Conservation (phyloP, 129 eudicot genomes). For the Helichrysum umbraculigerum region DNA sequence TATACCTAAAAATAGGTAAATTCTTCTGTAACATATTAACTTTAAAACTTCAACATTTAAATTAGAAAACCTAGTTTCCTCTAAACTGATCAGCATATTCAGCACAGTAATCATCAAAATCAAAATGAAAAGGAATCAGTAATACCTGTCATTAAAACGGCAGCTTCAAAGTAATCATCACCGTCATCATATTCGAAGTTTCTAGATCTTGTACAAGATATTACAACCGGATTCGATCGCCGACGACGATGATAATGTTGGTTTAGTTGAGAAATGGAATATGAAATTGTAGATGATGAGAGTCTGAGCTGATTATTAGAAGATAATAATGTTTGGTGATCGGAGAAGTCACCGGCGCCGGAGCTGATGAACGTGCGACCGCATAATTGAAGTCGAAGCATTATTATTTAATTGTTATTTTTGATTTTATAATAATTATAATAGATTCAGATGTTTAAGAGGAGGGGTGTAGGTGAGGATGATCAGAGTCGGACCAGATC, state of each 20-base stretch:
- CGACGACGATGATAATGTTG: slow-evolving; percentile 5
- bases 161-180: slow-evolving; percentile 60
- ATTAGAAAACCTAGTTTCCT: too few species aligned
- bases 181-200: slow-evolving; percentile 24
- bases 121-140: background rate
- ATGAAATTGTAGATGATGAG: slow-evolving; percentile 23
- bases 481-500: too few species aligned
- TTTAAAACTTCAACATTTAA: slow-evolving; percentile 1
- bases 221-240: slow-evolving; percentile 23
- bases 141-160: slow-evolving; percentile 58
- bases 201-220: slow-evolving; percentile 37
- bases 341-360: slow-evolving; percentile 34
- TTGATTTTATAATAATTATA: background rate
- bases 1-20: slow-evolving; percentile 16
- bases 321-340: slow-evolving; percentile 31
- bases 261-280: slow-evolving; percentile 14
- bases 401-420: slow-evolving; percentile 6
- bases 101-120: background rate
- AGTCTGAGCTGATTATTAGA: slow-evolving; percentile 12
- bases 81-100: background rate
- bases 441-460: too few species aligned
- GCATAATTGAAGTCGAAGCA: slow-evolving; percentile 39
- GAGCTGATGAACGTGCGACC: slow-evolving; percentile 25
- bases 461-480: too few species aligned
- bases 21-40: slow-evolving; percentile 2